A percentile compares a stretch with the other conserved stretches of the same genome.
Evolutionary conservation across 1,139 yeast genomes (phyloP).

Genomic region (Candida sp.): DNA sequence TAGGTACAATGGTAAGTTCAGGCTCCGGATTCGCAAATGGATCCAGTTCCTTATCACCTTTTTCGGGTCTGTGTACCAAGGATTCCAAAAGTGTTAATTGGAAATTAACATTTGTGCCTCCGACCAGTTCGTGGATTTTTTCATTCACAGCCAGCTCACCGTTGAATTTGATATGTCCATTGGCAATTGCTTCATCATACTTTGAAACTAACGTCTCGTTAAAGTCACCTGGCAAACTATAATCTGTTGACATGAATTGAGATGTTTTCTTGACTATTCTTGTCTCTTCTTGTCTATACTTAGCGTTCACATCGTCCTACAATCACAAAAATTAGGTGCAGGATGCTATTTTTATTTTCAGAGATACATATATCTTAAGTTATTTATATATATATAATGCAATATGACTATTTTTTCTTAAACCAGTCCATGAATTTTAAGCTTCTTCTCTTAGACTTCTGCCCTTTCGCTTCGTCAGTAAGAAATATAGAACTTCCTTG

Average conservation of each 20-base stretch:
- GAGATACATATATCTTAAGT: background rate
- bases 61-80: conserved; percentile 57
- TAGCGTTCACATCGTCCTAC: no score
- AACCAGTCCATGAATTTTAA: conserved; percentile 12
- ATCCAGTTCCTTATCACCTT: conserved; percentile 39
- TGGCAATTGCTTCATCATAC: conserved; percentile 24
- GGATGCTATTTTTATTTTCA: background rate
- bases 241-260: conserved; percentile 5
- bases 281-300: no score
- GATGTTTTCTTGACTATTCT: no score
- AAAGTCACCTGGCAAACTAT: conserved; percentile 24
- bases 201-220: conserved; percentile 16
- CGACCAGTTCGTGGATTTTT: conserved; percentile 14
- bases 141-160: conserved; percentile 26
- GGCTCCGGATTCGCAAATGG: conserved; percentile 86
- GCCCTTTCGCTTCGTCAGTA: conserved; percentile 3
- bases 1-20: conserved; percentile 58
- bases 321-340: background rate
- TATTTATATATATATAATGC: background rate
- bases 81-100: conserved; percentile 36
- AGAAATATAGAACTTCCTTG: background rate
- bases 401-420: conserved; percentile 5
- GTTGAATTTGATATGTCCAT: conserved; percentile 24
- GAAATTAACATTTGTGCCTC: conserved; percentile 16
- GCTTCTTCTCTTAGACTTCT: conserved; percentile 6